These are phyloP conservation scores for Auricularia auricula-judae DNA, from an alignment of 768 basidiomycete genomes.

Conservation along the genomic window DNA sequence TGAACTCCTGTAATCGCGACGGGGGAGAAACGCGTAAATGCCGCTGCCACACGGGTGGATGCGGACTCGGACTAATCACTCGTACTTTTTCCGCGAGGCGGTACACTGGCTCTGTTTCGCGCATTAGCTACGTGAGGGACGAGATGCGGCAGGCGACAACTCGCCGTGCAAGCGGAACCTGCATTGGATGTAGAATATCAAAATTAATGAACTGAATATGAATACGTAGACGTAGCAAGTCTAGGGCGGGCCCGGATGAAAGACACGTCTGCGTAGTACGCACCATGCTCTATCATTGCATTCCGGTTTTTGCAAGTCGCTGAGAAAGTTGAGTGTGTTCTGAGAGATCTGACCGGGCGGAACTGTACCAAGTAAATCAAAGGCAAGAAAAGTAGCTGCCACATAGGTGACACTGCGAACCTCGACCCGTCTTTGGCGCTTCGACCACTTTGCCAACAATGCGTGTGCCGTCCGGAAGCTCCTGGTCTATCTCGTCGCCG, in stretches of 20 bases:
- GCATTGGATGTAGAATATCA: background rate
- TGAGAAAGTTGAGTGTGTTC: conserved; percentile 74
- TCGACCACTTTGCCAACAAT: conserved; percentile 67
- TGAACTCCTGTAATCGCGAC: conserved; percentile 50
- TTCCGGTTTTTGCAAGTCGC: conserved; percentile 54
- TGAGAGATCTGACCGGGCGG: conserved; percentile 78
- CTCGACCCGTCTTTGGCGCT: conserved; percentile 75
- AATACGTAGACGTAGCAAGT: background rate
- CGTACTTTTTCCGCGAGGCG: conserved; percentile 57
- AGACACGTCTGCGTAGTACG: conserved; percentile 1
- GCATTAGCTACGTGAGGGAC: background rate
- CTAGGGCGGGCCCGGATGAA: background rate
- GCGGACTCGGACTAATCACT: background rate
- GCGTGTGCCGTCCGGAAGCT: conserved; percentile 51
- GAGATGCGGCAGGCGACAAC: background rate
- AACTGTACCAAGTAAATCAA: conserved; percentile 30
- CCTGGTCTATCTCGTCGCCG: conserved; percentile 25
- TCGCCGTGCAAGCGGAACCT: background rate
- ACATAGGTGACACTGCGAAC: conserved; percentile 25
- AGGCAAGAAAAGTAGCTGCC: too few species aligned
- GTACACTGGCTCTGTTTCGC: conserved; percentile 56
- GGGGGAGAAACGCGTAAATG: background rate
- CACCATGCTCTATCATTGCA: conserved; percentile 82
- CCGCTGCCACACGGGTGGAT: background rate
- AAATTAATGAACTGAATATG: background rate